phyloP scores from a whole-genome alignment of 1,139 yeast species.

The Candida tetrigidarum region DNA sequence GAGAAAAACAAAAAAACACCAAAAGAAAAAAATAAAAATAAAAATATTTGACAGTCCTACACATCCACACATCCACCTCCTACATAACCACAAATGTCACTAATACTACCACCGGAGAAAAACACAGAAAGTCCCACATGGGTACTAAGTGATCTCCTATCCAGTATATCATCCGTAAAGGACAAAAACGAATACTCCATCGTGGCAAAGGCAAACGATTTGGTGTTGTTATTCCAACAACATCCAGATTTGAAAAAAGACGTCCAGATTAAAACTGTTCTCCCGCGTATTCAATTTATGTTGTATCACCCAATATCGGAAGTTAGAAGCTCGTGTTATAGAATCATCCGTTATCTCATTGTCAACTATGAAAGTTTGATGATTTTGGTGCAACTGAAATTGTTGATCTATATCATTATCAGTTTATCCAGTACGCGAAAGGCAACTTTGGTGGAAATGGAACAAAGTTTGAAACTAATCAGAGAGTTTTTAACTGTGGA shows the following conservation, averaged over 20 bases:
- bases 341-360: constrained; percentile 69
- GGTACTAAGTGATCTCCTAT: constrained; percentile 38
- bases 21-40: not conserved
- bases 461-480: constrained; percentile 76
- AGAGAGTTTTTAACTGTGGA: constrained; percentile 64
- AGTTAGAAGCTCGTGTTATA: constrained; percentile 75
- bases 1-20: not conserved
- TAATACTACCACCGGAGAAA: constrained; percentile 10
- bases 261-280: constrained; percentile 62
- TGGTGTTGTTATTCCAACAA: constrained; percentile 58
- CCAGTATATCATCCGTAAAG: constrained; percentile 26
- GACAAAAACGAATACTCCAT: constrained; percentile 51
- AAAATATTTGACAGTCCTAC: no score
- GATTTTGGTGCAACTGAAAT: constrained; percentile 49
- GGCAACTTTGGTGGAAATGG: constrained; percentile 63
- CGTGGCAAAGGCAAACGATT: constrained; percentile 63
- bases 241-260: constrained; percentile 70
- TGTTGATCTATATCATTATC: constrained; percentile 67
- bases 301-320: constrained; percentile 61
- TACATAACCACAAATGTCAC: constrained; percentile 4
- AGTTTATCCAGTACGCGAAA: constrained; percentile 56
- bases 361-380: constrained; percentile 55
- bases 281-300: constrained; percentile 63
- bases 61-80: constrained; percentile 1
- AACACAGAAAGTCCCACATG: constrained; percentile 40